phyloP scores from a whole-genome alignment of 2,329 filamentous ascomycete species.

The Pseudocercospora ulei region DNA sequence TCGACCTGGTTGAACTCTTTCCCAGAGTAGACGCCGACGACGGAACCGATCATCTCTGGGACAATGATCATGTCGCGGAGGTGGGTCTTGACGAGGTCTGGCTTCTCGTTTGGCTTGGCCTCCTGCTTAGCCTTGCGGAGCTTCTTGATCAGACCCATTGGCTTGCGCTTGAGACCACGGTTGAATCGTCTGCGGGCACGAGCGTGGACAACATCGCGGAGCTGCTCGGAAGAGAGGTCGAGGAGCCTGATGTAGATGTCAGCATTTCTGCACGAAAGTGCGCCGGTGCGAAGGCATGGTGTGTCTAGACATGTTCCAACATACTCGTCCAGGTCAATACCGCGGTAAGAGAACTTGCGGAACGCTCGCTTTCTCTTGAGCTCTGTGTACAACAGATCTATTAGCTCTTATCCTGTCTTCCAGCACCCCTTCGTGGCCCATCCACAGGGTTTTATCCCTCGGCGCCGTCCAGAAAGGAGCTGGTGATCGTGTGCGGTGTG shows the following conservation, averaged over 20 bases:
- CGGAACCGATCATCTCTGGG: conserved; percentile 98
- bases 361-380: conserved; percentile 99
- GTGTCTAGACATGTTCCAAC: conserved; percentile 41
- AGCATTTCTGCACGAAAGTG: conserved; percentile 11
- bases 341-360: conserved; percentile 99
- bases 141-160: conserved; percentile 99
- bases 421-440: conserved; percentile 37
- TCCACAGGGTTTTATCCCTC: conserved; percentile 37
- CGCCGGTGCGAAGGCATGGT: conserved; percentile 6
- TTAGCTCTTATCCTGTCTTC: conserved; percentile 35
- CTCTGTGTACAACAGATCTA: conserved; percentile 48
- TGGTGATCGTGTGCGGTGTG: conserved; percentile 21
- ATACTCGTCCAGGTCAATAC: conserved; percentile 98
- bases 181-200: conserved; percentile 98
- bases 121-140: conserved; percentile 99
- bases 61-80: conserved; percentile 99
- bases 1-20: conserved; percentile 99
- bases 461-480: conserved; percentile 25
- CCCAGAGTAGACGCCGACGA: conserved; percentile 98
- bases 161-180: conserved; percentile 98
- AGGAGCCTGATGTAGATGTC: conserved; percentile 60
- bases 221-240: conserved; percentile 95
- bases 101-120: conserved; percentile 99
- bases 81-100: conserved; percentile 97
- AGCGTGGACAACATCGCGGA: conserved; percentile 98